These are phyloP conservation scores for Aspergillus novoparasiticus DNA, from an alignment of 2,329 filamentous ascomycete species.

Conservation along the genomic window DNA sequence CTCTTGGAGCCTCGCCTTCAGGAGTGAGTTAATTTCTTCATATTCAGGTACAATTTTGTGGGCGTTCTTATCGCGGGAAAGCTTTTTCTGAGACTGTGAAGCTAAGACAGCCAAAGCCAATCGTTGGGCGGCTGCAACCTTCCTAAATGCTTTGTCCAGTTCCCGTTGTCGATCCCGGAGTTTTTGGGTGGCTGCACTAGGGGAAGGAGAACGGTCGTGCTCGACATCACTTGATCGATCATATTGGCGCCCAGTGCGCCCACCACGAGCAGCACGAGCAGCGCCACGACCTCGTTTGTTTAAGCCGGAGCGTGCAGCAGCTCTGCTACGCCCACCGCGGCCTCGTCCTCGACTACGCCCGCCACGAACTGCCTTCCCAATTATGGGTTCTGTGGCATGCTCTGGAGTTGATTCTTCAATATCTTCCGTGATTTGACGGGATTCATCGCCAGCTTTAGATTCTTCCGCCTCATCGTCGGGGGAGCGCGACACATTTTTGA, in stretches of 20 bases:
- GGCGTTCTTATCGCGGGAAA: conserved; percentile 44
- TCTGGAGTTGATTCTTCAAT: conserved; percentile 23
- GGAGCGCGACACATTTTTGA: conserved; percentile 22
- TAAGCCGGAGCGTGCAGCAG: conserved; percentile 24
- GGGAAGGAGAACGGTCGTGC: conserved; percentile 37
- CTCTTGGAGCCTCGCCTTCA: conserved; percentile 31
- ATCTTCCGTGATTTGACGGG: conserved; percentile 28
- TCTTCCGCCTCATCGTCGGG: conserved; percentile 18
- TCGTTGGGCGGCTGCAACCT: conserved; percentile 44
- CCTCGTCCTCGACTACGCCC: conserved; percentile 38
- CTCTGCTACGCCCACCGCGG: conserved; percentile 37
- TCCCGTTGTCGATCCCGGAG: conserved; percentile 46
- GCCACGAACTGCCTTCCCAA: conserved; percentile 29
- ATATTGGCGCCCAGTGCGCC: conserved; percentile 25
- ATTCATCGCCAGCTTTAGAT: conserved; percentile 17
- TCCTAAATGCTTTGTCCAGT: conserved; percentile 45
- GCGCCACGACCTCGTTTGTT: conserved; percentile 32
- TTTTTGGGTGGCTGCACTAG: conserved; percentile 38
- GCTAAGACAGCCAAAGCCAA: conserved; percentile 44
- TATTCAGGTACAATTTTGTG: conserved; percentile 45
- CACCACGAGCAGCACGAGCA: conserved; percentile 29
- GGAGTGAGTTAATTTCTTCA: conserved; percentile 35
- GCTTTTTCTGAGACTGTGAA: conserved; percentile 39
- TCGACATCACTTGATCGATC: conserved; percentile 36
- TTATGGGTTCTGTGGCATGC: conserved; percentile 20